Conservation (phyloP, 228 moss, liverwort and hornwort genomes). For the Sphagnum fallax region DNA sequence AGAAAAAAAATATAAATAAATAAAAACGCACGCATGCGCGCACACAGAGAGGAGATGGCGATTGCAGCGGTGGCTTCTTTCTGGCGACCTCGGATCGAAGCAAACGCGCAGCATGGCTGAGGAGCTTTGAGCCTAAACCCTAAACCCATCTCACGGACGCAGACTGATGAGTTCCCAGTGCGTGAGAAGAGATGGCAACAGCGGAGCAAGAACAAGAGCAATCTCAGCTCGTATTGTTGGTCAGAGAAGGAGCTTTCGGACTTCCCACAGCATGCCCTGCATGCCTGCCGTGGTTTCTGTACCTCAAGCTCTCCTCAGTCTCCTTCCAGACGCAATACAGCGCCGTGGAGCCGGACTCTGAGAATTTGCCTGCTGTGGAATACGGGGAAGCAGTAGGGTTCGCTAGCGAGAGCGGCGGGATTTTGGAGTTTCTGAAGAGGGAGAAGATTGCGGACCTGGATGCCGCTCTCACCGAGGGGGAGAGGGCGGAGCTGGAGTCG, state of each 20-base stretch:
- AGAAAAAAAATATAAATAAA: too few species aligned
- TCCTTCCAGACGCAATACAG: conserved; percentile 59
- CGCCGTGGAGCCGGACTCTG: conserved; percentile 77
- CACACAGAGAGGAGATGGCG: too few species aligned
- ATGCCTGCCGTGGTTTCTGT: conserved; percentile 72
- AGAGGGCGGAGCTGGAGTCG: conserved; percentile 75
- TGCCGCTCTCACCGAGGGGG: conserved; percentile 54
- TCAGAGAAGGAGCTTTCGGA: conserved; percentile 68
- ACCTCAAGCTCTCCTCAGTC: conserved; percentile 68
- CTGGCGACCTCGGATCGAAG: too few species aligned
- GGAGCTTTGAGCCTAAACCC: too few species aligned
- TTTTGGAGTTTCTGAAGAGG: conserved; percentile 64
- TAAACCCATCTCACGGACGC: too few species aligned
- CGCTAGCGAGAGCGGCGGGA: conserved; percentile 84
- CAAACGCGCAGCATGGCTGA: too few species aligned
- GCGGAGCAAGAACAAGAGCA: too few species aligned
- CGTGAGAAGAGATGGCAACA: too few species aligned
- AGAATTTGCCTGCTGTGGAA: conserved; percentile 84
- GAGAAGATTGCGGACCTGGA: conserved; percentile 76
- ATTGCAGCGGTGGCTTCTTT: too few species aligned
- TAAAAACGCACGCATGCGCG: too few species aligned
- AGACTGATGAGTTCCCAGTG: too few species aligned
- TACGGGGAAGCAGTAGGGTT: conserved; percentile 84
- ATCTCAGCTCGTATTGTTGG: conserved; percentile 29
- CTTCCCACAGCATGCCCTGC: conserved; percentile 87